Conservation (phyloP, 805 yeast genomes). For the Candida mattraensis region DNA sequence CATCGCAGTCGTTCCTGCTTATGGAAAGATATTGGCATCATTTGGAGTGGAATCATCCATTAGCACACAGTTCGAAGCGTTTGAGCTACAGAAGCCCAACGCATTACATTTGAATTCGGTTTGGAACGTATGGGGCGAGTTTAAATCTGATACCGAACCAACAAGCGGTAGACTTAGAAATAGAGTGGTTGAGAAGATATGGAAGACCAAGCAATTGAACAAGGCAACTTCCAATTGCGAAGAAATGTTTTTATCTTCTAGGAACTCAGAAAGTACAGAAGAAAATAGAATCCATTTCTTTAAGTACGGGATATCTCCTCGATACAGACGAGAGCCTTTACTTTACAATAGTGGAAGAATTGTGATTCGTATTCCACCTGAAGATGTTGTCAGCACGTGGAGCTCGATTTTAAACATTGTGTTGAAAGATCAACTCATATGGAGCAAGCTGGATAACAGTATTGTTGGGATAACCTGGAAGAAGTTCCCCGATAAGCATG, state of each 20-base stretch:
- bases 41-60: constrained; percentile 13
- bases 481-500: constrained; percentile 10
- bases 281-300: constrained; percentile 17
- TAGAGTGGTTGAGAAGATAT: constrained; percentile 20
- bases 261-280: constrained; percentile 2
- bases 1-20: constrained; percentile 16
- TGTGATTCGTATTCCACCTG: constrained; percentile 17
- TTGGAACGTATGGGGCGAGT: constrained; percentile 26
- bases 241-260: constrained; percentile 6
- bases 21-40: constrained; percentile 10
- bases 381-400: constrained; percentile 16
- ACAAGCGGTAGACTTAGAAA: constrained; percentile 10
- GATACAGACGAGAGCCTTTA: constrained; percentile 19
- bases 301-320: constrained; percentile 23
- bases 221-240: constrained; percentile 11
- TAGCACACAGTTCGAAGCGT: constrained; percentile 24
- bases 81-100: constrained; percentile 14
- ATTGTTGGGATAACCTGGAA: constrained; percentile 23
- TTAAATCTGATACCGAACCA: constrained; percentile 3
- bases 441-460: constrained; percentile 20
- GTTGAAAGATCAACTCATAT: constrained; percentile 18
- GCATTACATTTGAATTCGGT: constrained; percentile 14
- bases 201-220: constrained; percentile 21
- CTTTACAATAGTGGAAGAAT: constrained; percentile 18
- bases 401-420: constrained; percentile 13